Evolutionary conservation across 345 rosid species (phyloP), one percentile per base, ranked within the genome.

Genomic region (Gossypioides kirkii): DNA sequence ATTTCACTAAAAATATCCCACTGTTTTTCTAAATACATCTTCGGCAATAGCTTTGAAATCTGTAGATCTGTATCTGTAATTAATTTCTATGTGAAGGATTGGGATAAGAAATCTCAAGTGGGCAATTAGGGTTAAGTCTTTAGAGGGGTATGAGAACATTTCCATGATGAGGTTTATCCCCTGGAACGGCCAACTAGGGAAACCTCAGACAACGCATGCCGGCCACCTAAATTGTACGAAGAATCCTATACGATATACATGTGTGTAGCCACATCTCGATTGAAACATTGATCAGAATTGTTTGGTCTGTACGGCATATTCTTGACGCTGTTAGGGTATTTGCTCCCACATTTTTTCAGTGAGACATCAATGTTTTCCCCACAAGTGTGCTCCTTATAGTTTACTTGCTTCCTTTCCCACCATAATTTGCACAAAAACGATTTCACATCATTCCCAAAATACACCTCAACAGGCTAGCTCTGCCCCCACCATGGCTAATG

Each of bases 401-500:
- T 69, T 69, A n/a, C 61, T 70, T 69, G 28, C 61, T 70, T 74
- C 72, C 26, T 67, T 23, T 43, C 23, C 43, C 28, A 61, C 55
- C 63, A 61, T 58, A 49, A 64, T 46, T 59, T 55, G 38, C 32
- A 32, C 65, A 46, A 65, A 60, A 64, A 46, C 65, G 61, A 61
- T 25, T 58, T 71, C 45, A 71, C 73, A 65, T 70, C 73, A 50
- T 26, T 64, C 73, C 67, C 18, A 59, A 45, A 61, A 36, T 71
- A 69, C 61, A 28, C 47, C 65, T 26, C 22, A 20, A 8, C 65
- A 14, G 38, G 64, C 56, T 46, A 45, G 52, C 52, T 71, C 47
- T 13, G 74, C 53, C 74, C 65, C 74, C 66, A 71, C 74, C 55
- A 41, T 22, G 14, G 32, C 17, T 59, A 58, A 58, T 71, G 74